Percentiles rank a stretch among this genome's conserved stretches.
These are phyloP conservation scores for Sclerotinia minor DNA, from an alignment of 2,329 filamentous ascomycete genomes.

Conservation along the genomic window DNA sequence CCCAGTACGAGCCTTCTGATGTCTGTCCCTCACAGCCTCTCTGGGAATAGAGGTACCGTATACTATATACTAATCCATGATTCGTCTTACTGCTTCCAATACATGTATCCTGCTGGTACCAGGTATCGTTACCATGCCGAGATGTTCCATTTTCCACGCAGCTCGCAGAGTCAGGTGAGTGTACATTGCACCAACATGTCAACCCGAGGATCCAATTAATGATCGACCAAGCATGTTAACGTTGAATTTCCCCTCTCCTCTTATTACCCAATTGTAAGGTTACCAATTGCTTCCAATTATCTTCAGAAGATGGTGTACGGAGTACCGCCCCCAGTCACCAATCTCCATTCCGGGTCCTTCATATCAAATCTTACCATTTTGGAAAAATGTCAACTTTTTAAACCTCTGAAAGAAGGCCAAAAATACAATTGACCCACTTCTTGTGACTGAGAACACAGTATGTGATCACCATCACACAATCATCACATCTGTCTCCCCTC, in stretches of 20 bases:
- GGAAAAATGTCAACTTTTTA: not conserved
- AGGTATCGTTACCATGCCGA: slow-evolving; percentile 15
- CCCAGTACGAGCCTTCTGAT: not conserved
- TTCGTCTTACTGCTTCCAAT: slow-evolving; percentile 18
- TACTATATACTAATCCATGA: slow-evolving; percentile 12
- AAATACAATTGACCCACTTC: slow-evolving; percentile 20
- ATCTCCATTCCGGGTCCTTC: slow-evolving; percentile 11
- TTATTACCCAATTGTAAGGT: slow-evolving; percentile 19
- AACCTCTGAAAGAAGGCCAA: not conserved
- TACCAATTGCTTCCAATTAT: slow-evolving; percentile 18
- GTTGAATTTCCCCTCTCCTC: slow-evolving; percentile 19
- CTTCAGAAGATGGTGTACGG: slow-evolving; percentile 12
- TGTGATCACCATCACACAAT: slow-evolving; percentile 25
- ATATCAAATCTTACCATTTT: slow-evolving; percentile 7
- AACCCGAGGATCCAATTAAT: slow-evolving; percentile 22
- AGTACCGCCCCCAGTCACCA: slow-evolving; percentile 8
- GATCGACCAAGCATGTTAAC: slow-evolving; percentile 20
- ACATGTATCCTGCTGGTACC: slow-evolving; percentile 14
- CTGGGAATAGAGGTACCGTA: slow-evolving; percentile 20
- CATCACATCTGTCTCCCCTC: slow-evolving; percentile 13
- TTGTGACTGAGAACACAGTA: slow-evolving; percentile 20
- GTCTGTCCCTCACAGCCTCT: slow-evolving; percentile 19
- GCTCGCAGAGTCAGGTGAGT: slow-evolving; percentile 17
- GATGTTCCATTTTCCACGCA: slow-evolving; percentile 4
- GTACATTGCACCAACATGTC: slow-evolving; percentile 15